These are phyloP conservation scores for Aspergillus quadrilineatus DNA, from an alignment of 2,329 filamentous ascomycete species.

Conservation along the genomic window DNA sequence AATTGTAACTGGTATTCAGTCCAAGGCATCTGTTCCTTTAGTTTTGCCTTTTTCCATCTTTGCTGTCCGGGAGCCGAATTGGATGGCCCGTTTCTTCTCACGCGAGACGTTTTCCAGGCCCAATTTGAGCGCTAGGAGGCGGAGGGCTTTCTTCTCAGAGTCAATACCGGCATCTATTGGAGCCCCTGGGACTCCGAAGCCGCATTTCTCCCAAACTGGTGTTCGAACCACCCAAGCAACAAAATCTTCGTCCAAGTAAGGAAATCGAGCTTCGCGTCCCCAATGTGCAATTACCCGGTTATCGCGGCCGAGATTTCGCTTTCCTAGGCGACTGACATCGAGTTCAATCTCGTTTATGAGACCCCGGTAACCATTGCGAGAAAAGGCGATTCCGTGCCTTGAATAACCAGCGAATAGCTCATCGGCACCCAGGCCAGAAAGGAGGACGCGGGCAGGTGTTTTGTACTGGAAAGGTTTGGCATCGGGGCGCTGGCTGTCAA, in stretches of 20 bases:
- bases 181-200: constrained; percentile 62
- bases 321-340: constrained; percentile 80
- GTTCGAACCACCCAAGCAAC: constrained; percentile 74
- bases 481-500: constrained; percentile 28
- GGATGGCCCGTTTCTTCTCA: constrained; percentile 93
- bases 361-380: constrained; percentile 65
- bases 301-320: constrained; percentile 92
- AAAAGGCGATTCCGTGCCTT: constrained; percentile 76
- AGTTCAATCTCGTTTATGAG: constrained; percentile 80
- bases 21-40: constrained; percentile 64
- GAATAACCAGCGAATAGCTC: constrained; percentile 94
- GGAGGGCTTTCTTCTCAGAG: constrained; percentile 75
- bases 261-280: constrained; percentile 84
- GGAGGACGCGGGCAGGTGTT: constrained; percentile 74
- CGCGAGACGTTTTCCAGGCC: constrained; percentile 69
- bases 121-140: constrained; percentile 72
- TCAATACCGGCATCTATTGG: constrained; percentile 53
- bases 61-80: constrained; percentile 78
- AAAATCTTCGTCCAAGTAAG: constrained; percentile 83
- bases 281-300: constrained; percentile 89
- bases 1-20: constrained; percentile 20
- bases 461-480: constrained; percentile 48
- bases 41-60: constrained; percentile 70
- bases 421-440: constrained; percentile 92
- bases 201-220: constrained; percentile 83